Evolutionary conservation across 1,284 basidiomycete species (phyloP).

Genomic region (Ustilago tritici): DNA sequence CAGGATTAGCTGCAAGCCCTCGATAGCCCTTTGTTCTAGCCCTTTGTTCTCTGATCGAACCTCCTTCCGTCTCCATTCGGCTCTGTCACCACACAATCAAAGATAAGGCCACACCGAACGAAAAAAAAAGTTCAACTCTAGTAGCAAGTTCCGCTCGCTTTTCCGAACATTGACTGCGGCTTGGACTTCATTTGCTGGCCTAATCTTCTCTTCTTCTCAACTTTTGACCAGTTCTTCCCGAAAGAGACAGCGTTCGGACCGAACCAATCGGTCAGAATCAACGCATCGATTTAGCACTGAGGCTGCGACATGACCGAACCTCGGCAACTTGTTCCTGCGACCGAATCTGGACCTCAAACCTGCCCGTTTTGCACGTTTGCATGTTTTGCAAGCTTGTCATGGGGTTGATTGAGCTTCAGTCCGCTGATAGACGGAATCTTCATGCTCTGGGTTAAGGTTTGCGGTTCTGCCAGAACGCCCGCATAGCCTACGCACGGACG

Average conservation of each 20-base stretch:
- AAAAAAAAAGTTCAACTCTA: not conserved
- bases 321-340: not conserved
- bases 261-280: not conserved
- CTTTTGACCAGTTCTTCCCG: not conserved
- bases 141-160: slow-evolving; percentile 2
- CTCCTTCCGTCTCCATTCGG: not conserved
- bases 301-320: no score
- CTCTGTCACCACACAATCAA: not conserved
- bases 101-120: not conserved
- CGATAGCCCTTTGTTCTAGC: not conserved
- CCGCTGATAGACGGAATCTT: slow-evolving; percentile 4
- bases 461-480: not conserved
- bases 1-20: not conserved
- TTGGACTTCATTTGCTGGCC: not conserved
- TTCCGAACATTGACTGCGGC: not conserved
- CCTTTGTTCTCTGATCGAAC: slow-evolving; percentile 2
- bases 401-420: not conserved
- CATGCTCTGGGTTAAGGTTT: not conserved
- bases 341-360: not conserved
- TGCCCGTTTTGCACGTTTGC: no score
- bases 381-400: no score
- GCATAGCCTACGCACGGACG: not conserved
- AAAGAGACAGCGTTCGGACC: not conserved
- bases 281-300: not conserved
- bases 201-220: not conserved